Conservation (phyloP, 345 rosid genomes). For the Sapria himalayana region DNA sequence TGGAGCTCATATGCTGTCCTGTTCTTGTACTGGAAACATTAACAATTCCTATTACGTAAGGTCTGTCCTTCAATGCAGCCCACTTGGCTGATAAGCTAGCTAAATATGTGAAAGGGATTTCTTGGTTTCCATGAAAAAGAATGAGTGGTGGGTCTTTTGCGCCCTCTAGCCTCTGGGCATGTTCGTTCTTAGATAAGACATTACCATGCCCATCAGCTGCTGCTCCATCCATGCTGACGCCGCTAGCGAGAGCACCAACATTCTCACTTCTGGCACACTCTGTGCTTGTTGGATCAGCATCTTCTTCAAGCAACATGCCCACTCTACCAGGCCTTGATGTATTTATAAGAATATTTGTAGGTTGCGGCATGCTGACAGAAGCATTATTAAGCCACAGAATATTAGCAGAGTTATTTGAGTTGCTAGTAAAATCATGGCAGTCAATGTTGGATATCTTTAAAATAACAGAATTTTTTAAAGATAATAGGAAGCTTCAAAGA, state of each 20-base stretch:
- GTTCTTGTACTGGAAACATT: slow-evolving; percentile 73
- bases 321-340: too few relatives aligned
- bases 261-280: too few relatives aligned
- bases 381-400: too few relatives aligned
- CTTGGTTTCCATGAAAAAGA: slow-evolving; percentile 25
- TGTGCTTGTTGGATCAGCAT: slow-evolving; percentile 11
- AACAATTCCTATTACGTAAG: slow-evolving; percentile 43
- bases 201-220: slow-evolving; percentile 11
- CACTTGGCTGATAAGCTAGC: slow-evolving; percentile 64
- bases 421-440: too few relatives aligned
- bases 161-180: slow-evolving; percentile 20
- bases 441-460: too few relatives aligned
- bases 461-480: too few relatives aligned
- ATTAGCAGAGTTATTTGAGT: too few relatives aligned
- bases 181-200: slow-evolving; percentile 12
- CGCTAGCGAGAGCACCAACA: too few relatives aligned
- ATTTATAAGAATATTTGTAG: too few relatives aligned
- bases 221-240: slow-evolving; percentile 9
- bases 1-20: slow-evolving; percentile 42
- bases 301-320: too few relatives aligned
- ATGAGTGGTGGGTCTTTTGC: slow-evolving; percentile 31
- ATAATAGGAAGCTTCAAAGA: too few relatives aligned
- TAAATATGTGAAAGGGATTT: slow-evolving; percentile 72
- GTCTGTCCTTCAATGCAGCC: slow-evolving; percentile 39
- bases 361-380: too few relatives aligned